A percentile compares a stretch with the other conserved stretches of the same genome.
Conservation (phyloP, 768 basidiomycete species). For the Tricholoma terreum region DNA sequence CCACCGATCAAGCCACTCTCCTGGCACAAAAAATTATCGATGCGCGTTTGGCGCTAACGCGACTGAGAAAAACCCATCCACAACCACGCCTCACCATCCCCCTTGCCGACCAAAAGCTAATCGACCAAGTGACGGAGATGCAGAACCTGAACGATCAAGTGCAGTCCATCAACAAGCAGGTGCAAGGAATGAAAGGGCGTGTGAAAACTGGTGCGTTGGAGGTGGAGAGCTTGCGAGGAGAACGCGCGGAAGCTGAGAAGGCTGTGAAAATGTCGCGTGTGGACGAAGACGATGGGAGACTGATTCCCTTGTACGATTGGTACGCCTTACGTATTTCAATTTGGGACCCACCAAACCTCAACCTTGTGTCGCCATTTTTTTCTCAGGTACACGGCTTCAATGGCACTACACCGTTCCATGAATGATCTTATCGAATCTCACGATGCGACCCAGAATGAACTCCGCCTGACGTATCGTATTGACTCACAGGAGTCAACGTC, state of each 20-base stretch:
- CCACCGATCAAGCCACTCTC: conserved; percentile 50
- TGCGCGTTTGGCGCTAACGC: conserved; percentile 72
- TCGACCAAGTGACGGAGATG: conserved; percentile 77
- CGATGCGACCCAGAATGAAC: conserved; percentile 70
- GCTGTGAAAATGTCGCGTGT: conserved; percentile 54
- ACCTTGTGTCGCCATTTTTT: not conserved
- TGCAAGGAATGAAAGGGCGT: conserved; percentile 54
- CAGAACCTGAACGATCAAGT: conserved; percentile 69
- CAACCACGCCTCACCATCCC: conserved; percentile 76
- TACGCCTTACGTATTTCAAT: conserved; percentile 27
- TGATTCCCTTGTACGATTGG: conserved; percentile 70
- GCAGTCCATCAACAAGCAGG: conserved; percentile 46
- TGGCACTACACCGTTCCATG: conserved; percentile 61
- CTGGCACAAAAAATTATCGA: conserved; percentile 80
- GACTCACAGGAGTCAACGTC: conserved; percentile 25
- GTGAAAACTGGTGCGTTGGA: conserved; percentile 56
- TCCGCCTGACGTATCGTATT: conserved; percentile 65
- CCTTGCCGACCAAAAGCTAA: conserved; percentile 69
- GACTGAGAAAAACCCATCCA: conserved; percentile 78
- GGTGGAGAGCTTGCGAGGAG: conserved; percentile 55
- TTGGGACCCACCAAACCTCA: not conserved
- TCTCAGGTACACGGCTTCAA: conserved; percentile 67
- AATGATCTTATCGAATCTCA: conserved; percentile 57
- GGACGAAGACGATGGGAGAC: conserved; percentile 61
- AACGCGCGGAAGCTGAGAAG: conserved; percentile 70